Evolutionary conservation across 495 filamentous ascomycete genomes (phyloP).

Genomic region (Penicillium parvum): DNA sequence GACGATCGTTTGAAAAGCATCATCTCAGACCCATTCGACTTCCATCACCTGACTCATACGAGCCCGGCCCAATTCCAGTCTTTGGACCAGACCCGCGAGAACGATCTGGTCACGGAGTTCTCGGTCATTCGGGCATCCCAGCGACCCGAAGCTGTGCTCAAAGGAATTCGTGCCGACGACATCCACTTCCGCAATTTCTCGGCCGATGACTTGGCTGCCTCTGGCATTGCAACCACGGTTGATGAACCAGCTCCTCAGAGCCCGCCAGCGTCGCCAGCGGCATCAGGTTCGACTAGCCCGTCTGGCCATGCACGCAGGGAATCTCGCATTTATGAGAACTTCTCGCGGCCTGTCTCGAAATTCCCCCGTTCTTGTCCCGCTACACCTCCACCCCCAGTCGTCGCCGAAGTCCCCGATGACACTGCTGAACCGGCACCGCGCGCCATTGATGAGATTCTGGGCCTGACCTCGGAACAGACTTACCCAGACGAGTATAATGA

Average conservation of each 20-base stretch:
- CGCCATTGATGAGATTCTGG: constrained; percentile 44
- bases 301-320: constrained; percentile 21
- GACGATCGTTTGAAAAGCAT: constrained; percentile 41
- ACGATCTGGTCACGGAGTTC: constrained; percentile 63
- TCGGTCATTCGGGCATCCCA: constrained; percentile 66
- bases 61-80: constrained; percentile 58
- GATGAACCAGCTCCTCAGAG: constrained; percentile 22
- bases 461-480: constrained; percentile 24
- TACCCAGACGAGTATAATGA: constrained; percentile 36
- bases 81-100: constrained; percentile 51
- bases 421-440: constrained; percentile 36
- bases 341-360: constrained; percentile 46
- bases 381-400: constrained; percentile 26
- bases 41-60: constrained; percentile 81
- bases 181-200: constrained; percentile 62
- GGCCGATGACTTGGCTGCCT: constrained; percentile 41
- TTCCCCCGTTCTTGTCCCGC: constrained; percentile 26
- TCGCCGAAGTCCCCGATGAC: constrained; percentile 33
- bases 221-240: constrained; percentile 20
- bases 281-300: constrained; percentile 13
- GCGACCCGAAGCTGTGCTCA: constrained; percentile 53
- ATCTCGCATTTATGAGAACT: constrained; percentile 45
- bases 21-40: constrained; percentile 84
- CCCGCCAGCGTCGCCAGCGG: constrained; percentile 21
- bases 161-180: constrained; percentile 60